A percentile compares a stretch with the other conserved stretches of the same genome.
Evolutionary conservation across 768 basidiomycete genomes (phyloP).

Genomic region (Gloeostereum incarnatum): DNA sequence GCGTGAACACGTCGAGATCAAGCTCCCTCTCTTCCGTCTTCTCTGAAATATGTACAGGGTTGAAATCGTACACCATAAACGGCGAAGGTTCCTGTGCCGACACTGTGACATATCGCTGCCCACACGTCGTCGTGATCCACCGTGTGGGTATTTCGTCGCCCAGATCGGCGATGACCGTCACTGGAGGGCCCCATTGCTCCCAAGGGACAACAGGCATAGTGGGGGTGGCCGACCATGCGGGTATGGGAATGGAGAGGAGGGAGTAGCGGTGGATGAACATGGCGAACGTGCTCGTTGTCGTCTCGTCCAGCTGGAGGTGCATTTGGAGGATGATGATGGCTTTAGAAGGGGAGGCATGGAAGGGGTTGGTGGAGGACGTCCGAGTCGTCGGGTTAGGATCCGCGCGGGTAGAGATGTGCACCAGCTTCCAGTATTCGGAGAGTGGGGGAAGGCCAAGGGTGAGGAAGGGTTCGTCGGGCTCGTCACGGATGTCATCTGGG

Average conservation of each 20-base stretch:
- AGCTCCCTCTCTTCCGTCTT: no score
- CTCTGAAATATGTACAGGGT: no score
- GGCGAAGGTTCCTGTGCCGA: no score
- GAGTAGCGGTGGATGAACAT: conserved; percentile 25
- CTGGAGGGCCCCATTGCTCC: conserved; percentile 21
- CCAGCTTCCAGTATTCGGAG: conserved; percentile 11
- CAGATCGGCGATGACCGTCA: conserved; percentile 17
- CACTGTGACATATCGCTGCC: conserved; percentile 22
- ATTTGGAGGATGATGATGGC: conserved; percentile 9
- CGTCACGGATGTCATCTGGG: conserved; percentile 9
- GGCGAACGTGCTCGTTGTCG: conserved; percentile 12
- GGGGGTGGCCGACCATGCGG: neutral
- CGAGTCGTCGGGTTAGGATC: conserved; percentile 32
- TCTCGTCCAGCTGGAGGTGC: neutral
- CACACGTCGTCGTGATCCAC: conserved; percentile 29
- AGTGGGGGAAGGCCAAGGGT: conserved; percentile 22
- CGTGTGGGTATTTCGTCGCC: conserved; percentile 15
- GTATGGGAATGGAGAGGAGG: conserved; percentile 1
- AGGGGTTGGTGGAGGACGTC: conserved; percentile 25
- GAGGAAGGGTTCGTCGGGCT: conserved; percentile 12
- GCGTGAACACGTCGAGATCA: no score
- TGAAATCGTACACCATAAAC: no score
- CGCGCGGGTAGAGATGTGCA: conserved; percentile 23
- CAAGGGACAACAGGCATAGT: conserved; percentile 13
- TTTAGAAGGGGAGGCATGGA: no score